These are phyloP conservation scores for Sonneratia alba DNA, from an alignment of 345 rosid genomes.

Conservation along the genomic window DNA sequence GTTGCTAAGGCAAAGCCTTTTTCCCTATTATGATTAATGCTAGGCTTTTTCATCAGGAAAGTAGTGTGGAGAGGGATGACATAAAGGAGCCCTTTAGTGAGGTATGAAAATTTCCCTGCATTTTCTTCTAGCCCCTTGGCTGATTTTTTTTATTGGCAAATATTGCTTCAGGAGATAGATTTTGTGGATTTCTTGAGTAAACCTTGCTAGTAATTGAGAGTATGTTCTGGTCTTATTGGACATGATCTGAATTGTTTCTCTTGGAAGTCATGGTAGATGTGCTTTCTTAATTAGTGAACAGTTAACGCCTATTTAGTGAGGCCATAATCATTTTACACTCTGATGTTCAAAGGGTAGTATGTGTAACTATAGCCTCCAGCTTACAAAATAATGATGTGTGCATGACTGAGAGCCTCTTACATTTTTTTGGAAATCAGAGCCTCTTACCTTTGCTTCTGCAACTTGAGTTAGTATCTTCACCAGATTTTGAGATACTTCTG, in stretches of 20 bases:
- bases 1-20: not conserved
- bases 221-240: not conserved
- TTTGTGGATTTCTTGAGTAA: not conserved
- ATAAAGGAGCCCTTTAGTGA: slow-evolving; percentile 83
- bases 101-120: slow-evolving; percentile 27
- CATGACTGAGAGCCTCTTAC: not conserved
- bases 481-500: not conserved
- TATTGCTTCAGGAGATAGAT: not conserved
- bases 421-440: not conserved
- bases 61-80: slow-evolving; percentile 82
- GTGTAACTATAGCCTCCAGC: not conserved
- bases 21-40: not conserved
- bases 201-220: not conserved
- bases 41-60: slow-evolving; percentile 51
- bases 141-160: slow-evolving; percentile 6
- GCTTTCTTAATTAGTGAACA: not conserved
- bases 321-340: not conserved
- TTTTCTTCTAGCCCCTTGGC: not conserved
- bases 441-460: not conserved
- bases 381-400: not conserved
- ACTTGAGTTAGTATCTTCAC: not conserved
- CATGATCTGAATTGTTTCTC: not conserved
- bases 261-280: not conserved
- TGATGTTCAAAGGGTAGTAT: not conserved
- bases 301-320: not conserved